A percentile compares a stretch with the other conserved stretches of the same genome.
These are phyloP conservation scores for Neopestalotiopsis sp. DNA, from an alignment of 2,329 filamentous ascomycete species.

Conservation along the genomic window DNA sequence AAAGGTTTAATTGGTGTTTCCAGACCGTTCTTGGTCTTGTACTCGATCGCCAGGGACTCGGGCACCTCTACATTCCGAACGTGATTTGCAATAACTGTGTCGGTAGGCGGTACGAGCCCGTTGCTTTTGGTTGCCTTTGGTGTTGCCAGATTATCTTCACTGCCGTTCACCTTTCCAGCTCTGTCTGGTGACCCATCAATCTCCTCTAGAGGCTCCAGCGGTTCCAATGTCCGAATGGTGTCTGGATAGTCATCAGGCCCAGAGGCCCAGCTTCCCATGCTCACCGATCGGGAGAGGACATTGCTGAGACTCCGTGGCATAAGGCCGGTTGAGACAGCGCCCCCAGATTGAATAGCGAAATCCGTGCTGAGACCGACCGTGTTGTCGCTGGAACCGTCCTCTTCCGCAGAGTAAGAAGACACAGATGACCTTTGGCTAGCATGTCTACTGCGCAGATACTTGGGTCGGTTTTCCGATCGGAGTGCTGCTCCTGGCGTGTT, in stretches of 20 bases:
- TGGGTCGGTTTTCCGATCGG: constrained; percentile 53
- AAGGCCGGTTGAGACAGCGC: constrained; percentile 66
- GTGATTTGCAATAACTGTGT: constrained; percentile 87
- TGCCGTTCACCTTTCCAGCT: constrained; percentile 35
- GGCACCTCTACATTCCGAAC: constrained; percentile 91
- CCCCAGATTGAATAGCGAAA: constrained; percentile 82
- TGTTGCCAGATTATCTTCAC: constrained; percentile 65
- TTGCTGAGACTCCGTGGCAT: constrained; percentile 57
- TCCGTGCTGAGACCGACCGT: constrained; percentile 73
- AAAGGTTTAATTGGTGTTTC: constrained; percentile 52
- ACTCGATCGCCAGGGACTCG: constrained; percentile 85
- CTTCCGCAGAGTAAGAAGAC: constrained; percentile 63
- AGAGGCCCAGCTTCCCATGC: constrained; percentile 88
- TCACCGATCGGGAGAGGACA: constrained; percentile 75
- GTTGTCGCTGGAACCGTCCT: constrained; percentile 73
- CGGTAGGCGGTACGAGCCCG: constrained; percentile 71
- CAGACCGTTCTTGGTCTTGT: constrained; percentile 74
- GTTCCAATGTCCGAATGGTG: constrained; percentile 43
- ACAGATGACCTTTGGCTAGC: constrained; percentile 65
- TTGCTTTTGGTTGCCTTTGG: constrained; percentile 65
- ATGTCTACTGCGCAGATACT: constrained; percentile 62
- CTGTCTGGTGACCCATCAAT: constrained; percentile 43
- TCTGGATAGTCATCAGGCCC: constrained; percentile 66
- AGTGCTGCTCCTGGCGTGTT: constrained; percentile 53
- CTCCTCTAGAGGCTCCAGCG: constrained; percentile 56